These are phyloP conservation scores for Geotrichum australiense DNA, from an alignment of 1,139 yeast species.

Conservation along the genomic window DNA sequence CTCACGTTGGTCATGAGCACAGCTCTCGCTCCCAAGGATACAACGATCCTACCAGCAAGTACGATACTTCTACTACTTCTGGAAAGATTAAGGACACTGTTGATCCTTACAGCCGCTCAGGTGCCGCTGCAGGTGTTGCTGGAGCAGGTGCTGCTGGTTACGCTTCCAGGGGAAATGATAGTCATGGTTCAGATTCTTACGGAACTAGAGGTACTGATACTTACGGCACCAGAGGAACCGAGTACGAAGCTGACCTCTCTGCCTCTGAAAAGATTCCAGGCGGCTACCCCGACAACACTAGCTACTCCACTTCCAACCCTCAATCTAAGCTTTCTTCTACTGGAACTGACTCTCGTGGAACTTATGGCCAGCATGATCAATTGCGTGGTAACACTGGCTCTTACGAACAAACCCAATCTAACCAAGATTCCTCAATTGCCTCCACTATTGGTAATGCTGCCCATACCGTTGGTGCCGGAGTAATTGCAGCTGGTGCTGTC, in stretches of 20 bases:
- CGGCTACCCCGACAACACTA: background rate
- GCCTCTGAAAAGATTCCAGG: background rate
- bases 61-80: slow-evolving; percentile 5
- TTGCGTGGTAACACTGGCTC: slow-evolving; percentile 1
- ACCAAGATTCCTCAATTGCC: slow-evolving; percentile 1
- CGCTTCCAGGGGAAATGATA: background rate
- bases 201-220: background rate
- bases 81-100: background rate
- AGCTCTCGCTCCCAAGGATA: no score
- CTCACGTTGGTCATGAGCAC: no score
- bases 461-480: slow-evolving; percentile 5
- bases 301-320: background rate
- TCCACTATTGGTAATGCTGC: slow-evolving; percentile 6
- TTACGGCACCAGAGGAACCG: no score
- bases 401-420: slow-evolving; percentile 7
- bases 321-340: background rate
- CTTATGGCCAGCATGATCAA: background rate
- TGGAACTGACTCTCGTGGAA: background rate
- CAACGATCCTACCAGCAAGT: slow-evolving; percentile 7
- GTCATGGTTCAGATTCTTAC: background rate
- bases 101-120: slow-evolving; percentile 5
- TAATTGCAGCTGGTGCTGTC: slow-evolving; percentile 9
- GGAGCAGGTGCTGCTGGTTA: slow-evolving; percentile 7
- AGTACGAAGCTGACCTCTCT: no score
- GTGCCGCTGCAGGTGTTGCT: slow-evolving; percentile 11